phyloP scores from a whole-genome alignment of 129 eudicot genomes.

The Arctium minus region DNA sequence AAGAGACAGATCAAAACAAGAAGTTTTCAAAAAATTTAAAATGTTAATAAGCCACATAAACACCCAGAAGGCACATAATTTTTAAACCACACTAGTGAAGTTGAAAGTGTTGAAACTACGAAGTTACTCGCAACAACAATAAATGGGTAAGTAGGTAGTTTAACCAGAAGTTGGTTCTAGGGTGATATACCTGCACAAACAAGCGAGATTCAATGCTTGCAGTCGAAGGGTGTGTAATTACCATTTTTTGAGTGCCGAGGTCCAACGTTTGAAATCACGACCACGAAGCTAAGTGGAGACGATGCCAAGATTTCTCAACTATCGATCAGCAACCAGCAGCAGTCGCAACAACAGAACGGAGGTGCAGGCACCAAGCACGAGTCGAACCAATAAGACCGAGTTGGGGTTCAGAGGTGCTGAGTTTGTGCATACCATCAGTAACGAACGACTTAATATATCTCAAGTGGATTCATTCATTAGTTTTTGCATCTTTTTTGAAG shows the following conservation, averaged over 20 bases:
- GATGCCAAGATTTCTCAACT: slow-evolving; percentile 75
- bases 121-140: neutral
- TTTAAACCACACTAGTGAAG: neutral
- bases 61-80: neutral
- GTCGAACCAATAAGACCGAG: slow-evolving; percentile 31
- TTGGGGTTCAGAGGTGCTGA: slow-evolving; percentile 1
- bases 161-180: neutral
- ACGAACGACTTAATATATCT: slow-evolving; percentile 13
- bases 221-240: too few relatives aligned
- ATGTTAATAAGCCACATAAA: neutral
- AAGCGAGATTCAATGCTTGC: too few relatives aligned
- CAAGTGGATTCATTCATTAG: slow-evolving; percentile 41
- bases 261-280: slow-evolving; percentile 77
- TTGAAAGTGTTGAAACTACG: neutral
- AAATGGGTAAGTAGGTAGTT: neutral
- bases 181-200: neutral
- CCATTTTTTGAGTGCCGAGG: slow-evolving; percentile 54
- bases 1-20: slow-evolving; percentile 7
- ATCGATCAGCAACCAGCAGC: slow-evolving; percentile 51
- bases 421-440: slow-evolving; percentile 18
- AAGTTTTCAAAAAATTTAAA: slow-evolving; percentile 4
- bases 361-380: slow-evolving; percentile 47
- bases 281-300: slow-evolving; percentile 58
- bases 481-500: slow-evolving; percentile 19
- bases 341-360: slow-evolving; percentile 47